Conservation (phyloP, 1,284 basidiomycete genomes). For the Leccinum subrobustum region DNA sequence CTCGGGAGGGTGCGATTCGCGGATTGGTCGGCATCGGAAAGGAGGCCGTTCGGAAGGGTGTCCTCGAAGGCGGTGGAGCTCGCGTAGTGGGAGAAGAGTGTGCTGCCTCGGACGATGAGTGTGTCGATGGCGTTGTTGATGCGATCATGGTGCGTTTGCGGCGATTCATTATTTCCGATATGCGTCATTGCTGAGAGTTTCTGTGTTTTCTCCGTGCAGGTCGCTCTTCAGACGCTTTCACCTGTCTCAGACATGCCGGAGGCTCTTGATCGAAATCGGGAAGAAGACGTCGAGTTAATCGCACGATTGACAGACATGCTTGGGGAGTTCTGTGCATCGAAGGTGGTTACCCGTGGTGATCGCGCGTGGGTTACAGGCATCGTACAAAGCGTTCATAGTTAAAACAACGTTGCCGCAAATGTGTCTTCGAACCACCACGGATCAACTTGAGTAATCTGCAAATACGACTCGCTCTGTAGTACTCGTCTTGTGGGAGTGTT, state of each 20-base stretch:
- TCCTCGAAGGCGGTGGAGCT: conserved; percentile 76
- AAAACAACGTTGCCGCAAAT: conserved; percentile 1
- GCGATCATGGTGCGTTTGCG: conserved; percentile 53
- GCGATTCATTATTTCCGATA: neutral
- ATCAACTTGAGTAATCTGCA: neutral
- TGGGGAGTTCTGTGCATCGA: conserved; percentile 61
- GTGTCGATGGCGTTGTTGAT: conserved; percentile 42
- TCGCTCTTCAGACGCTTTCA: conserved; percentile 58
- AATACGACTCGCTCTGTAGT: neutral
- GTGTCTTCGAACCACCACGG: neutral
- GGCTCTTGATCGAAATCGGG: conserved; percentile 47
- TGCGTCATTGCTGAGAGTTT: neutral
- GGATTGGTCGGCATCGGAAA: conserved; percentile 83
- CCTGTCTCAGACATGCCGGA: conserved; percentile 56
- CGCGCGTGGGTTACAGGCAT: conserved; percentile 59
- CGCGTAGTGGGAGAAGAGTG: conserved; percentile 68
- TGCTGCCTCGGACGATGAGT: conserved; percentile 38
- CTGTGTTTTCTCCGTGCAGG: conserved; percentile 34
- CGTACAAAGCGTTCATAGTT: conserved; percentile 37
- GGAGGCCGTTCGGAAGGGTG: conserved; percentile 76
- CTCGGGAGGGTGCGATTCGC: conserved; percentile 82
- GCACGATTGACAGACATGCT: conserved; percentile 51
- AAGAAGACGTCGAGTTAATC: conserved; percentile 47
- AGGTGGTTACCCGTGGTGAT: conserved; percentile 47
- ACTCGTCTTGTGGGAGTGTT: neutral